These are phyloP conservation scores for Babesia divergens DNA, from an alignment of 169 alveolate species.

Conservation along the genomic window DNA sequence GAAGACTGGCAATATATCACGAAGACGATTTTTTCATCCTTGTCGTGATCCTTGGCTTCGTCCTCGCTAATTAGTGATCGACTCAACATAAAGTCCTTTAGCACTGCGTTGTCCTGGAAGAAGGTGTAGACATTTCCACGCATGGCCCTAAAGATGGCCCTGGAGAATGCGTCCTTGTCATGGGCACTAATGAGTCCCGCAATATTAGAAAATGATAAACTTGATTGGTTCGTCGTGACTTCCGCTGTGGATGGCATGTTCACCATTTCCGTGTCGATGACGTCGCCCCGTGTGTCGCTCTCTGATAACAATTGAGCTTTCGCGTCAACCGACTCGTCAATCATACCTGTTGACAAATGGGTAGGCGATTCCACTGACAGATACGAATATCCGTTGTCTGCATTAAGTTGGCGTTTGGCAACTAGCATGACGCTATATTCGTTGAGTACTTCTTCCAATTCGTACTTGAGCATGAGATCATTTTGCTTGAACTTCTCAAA, in stretches of 20 bases:
- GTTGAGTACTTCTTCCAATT: constrained; percentile 81
- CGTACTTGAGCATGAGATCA: constrained; percentile 74
- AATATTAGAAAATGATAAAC: constrained; percentile 80
- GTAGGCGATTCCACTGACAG: constrained; percentile 23
- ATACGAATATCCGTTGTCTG: constrained; percentile 7
- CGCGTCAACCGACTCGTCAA: constrained; percentile 60
- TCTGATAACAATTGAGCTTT: constrained; percentile 60
- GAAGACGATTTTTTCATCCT: constrained; percentile 81
- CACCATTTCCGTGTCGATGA: constrained; percentile 59
- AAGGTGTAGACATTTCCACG: constrained; percentile 94
- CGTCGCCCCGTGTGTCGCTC: constrained; percentile 52
- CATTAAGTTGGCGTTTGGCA: constrained; percentile 72
- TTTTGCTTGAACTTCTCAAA: constrained; percentile 83
- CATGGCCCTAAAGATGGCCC: constrained; percentile 93
- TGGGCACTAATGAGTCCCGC: constrained; percentile 91
- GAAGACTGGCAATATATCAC: constrained; percentile 91
- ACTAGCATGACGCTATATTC: constrained; percentile 78
- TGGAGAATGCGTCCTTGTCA: constrained; percentile 89
- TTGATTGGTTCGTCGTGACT: constrained; percentile 14
- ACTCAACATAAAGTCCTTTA: constrained; percentile 62
- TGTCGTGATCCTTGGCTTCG: constrained; percentile 46
- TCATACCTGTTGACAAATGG: constrained; percentile 9
- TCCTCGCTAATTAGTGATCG: constrained; percentile 42
- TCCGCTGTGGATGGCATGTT: not conserved
- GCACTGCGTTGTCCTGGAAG: constrained; percentile 84